Percentiles rank a stretch among this genome's conserved stretches.
Evolutionary conservation across 164 flowering plant genomes (phyloP).

Genomic region (Cinnamomum micranthum): DNA sequence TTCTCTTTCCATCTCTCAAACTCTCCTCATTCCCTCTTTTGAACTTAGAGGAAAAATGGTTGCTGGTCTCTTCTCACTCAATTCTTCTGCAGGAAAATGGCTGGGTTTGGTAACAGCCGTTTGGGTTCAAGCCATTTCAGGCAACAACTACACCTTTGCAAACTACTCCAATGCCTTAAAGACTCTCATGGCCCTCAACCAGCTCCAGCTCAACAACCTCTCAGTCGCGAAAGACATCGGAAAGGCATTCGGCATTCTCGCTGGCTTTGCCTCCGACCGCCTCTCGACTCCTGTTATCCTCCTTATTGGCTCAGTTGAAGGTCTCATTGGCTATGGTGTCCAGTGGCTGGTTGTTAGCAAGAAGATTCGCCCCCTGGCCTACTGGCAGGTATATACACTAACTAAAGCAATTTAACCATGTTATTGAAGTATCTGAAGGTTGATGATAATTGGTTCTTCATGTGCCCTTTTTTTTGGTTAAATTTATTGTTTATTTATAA

Average conservation of each 20-base stretch:
- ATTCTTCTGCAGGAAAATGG: constrained; percentile 45
- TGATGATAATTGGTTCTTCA: background rate
- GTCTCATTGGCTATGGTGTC: constrained; percentile 69
- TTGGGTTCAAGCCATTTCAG: constrained; percentile 86
- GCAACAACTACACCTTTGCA: constrained; percentile 83
- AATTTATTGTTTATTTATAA: too few relatives aligned
- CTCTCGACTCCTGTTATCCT: constrained; percentile 51
- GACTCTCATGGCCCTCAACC: constrained; percentile 61
- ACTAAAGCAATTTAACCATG: background rate
- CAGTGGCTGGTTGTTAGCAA: constrained; percentile 84
- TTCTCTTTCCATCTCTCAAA: background rate
- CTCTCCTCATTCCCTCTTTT: background rate
- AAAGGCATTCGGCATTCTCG: constrained; percentile 75
- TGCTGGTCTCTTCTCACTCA: constrained; percentile 1
- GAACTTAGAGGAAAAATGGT: background rate
- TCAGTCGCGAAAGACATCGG: constrained; percentile 86
- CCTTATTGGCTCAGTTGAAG: constrained; percentile 76
- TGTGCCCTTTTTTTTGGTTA: background rate
- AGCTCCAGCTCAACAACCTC: constrained; percentile 63
- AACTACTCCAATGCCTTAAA: constrained; percentile 75
- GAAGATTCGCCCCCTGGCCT: constrained; percentile 56
- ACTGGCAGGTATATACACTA: constrained; percentile 61
- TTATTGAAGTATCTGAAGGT: background rate
- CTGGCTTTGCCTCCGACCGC: constrained; percentile 72
- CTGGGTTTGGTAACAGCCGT: constrained; percentile 79